Evolutionary conservation across 495 filamentous ascomycete species (phyloP).

Genomic region (Pyrenula massariospora): DNA sequence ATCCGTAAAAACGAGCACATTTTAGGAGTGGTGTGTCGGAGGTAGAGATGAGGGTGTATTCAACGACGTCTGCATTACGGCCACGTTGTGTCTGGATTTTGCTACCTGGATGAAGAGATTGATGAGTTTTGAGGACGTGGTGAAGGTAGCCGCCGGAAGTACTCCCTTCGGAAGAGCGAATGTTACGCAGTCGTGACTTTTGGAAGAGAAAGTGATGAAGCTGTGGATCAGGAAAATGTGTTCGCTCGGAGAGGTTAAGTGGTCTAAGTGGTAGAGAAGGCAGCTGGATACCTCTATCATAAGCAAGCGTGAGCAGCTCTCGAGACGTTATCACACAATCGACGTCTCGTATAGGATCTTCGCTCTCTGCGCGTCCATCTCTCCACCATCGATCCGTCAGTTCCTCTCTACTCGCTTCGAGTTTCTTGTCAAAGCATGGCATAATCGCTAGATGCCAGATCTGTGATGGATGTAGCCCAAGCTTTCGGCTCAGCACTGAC

Average conservation of each 20-base stretch:
- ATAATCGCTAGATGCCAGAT: constrained; percentile 94
- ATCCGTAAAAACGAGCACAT: constrained; percentile 87
- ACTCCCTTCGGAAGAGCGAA: constrained; percentile 37
- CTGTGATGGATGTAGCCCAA: constrained; percentile 60
- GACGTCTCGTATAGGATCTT: constrained; percentile 63
- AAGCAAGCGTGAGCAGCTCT: constrained; percentile 79
- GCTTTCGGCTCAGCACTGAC: constrained; percentile 57
- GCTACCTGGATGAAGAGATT: constrained; percentile 55
- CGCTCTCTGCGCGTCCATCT: constrained; percentile 2
- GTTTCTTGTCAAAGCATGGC: constrained; percentile 99
- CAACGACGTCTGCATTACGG: constrained; percentile 80
- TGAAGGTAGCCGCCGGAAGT: constrained; percentile 84
- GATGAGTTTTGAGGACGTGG: constrained; percentile 63
- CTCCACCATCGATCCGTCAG: constrained; percentile 74
- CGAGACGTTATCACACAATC: constrained; percentile 96
- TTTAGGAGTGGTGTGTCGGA: constrained; percentile 54
- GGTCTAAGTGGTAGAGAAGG: constrained; percentile 50
- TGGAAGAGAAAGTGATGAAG: constrained; percentile 65
- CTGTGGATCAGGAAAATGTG: constrained; percentile 54
- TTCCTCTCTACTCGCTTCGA: constrained; percentile 88
- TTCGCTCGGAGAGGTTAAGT: constrained; percentile 17
- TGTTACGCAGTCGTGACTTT: constrained; percentile 10
- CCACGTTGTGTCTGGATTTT: constrained; percentile 57
- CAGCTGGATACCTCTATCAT: constrained; percentile 63
- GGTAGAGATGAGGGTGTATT: constrained; percentile 52